Conservation (phyloP, 306 rosid genomes). For the Canavalia ensiformis region DNA sequence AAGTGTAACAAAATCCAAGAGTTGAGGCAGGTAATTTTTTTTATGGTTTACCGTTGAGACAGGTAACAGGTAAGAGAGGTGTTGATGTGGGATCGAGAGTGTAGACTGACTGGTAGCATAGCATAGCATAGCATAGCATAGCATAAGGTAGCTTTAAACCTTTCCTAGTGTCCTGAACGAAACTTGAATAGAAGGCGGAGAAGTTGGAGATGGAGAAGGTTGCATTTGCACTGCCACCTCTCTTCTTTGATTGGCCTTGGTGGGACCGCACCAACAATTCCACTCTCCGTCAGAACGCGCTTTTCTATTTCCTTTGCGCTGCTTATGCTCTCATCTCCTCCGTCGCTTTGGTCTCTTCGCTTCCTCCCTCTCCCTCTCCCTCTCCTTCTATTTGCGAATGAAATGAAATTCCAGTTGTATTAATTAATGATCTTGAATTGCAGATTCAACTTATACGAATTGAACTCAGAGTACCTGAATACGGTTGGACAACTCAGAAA, state of each 20-base stretch:
- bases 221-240: slow-evolving; percentile 23
- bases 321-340: slow-evolving; percentile 82
- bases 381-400: too few species aligned
- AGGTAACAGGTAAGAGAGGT: not conserved
- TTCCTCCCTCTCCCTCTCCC: too few species aligned
- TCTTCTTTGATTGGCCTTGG: slow-evolving; percentile 54
- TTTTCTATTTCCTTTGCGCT: slow-evolving; percentile 79
- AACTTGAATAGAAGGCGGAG: too few species aligned
- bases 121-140: too few species aligned
- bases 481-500: slow-evolving; percentile 98
- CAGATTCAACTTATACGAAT: slow-evolving; percentile 93
- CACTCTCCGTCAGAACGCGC: slow-evolving; percentile 60
- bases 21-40: not conserved
- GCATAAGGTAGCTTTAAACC: too few species aligned
- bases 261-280: slow-evolving; percentile 74
- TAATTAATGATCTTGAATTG: not conserved
- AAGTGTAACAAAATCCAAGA: too few species aligned
- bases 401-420: too few species aligned
- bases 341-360: slow-evolving; percentile 67
- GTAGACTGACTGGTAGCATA: not conserved
- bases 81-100: not conserved
- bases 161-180: not conserved
- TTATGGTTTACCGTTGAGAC: not conserved
- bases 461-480: slow-evolving; percentile 93
- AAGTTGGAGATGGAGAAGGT: not conserved